Percentiles rank a stretch among this genome's conserved stretches.
These are phyloP conservation scores for Colletotrichum tropicicola DNA, from an alignment of 2,329 filamentous ascomycete genomes.

Conservation along the genomic window DNA sequence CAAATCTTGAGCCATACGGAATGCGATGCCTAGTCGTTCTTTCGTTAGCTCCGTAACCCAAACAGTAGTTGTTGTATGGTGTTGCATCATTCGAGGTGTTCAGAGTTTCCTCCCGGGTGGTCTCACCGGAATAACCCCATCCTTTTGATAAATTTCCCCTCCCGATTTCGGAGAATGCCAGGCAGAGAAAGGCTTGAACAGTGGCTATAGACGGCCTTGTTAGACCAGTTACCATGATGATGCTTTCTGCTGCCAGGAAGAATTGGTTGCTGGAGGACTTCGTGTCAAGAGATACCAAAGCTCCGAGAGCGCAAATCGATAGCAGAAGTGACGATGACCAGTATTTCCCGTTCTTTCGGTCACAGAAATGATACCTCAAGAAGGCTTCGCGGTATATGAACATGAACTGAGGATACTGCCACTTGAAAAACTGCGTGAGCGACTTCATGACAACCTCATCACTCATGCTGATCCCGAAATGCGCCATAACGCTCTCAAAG, in stretches of 20 bases:
- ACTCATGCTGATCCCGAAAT: conserved; percentile 36
- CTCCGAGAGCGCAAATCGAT: conserved; percentile 36
- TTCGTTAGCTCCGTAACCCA: background rate
- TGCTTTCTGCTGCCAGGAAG: conserved; percentile 36
- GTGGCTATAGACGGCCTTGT: conserved; percentile 33
- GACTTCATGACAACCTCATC: conserved; percentile 32
- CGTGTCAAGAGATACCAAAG: conserved; percentile 29
- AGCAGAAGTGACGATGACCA: conserved; percentile 37
- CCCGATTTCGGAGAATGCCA: conserved; percentile 40
- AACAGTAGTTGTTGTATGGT: background rate
- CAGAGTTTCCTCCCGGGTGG: background rate
- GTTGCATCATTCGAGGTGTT: background rate
- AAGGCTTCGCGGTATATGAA: conserved; percentile 41
- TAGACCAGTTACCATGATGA: conserved; percentile 36
- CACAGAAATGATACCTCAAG: conserved; percentile 32
- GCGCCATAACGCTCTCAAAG: conserved; percentile 32
- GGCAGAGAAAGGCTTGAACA: conserved; percentile 37
- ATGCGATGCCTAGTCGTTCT: conserved; percentile 36
- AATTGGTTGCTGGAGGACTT: conserved; percentile 31
- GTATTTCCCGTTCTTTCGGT: conserved; percentile 32
- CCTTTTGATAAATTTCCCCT: conserved; percentile 38
- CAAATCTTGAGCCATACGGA: conserved; percentile 40
- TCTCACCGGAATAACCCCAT: conserved; percentile 37
- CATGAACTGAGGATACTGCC: conserved; percentile 42
- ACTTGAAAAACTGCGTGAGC: conserved; percentile 37